phyloP scores from a whole-genome alignment of 1,139 yeast genomes.

The Suhomyces terraborum region DNA sequence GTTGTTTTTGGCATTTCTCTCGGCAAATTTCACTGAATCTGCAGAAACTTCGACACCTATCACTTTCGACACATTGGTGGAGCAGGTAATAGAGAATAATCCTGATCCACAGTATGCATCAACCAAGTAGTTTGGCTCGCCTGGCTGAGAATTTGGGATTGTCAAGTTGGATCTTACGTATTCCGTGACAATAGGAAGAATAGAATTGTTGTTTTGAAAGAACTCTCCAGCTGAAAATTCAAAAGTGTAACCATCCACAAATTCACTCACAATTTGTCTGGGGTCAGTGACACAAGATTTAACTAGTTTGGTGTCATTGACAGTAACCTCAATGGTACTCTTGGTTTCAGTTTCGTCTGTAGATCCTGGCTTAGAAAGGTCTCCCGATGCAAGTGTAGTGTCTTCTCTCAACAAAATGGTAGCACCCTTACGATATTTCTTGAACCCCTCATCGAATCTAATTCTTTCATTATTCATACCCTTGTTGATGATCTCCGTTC shows the following conservation, averaged over 20 bases:
- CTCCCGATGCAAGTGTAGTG: constrained; percentile 40
- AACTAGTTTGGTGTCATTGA: constrained; percentile 26
- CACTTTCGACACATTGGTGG: constrained; percentile 74
- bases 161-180: constrained; percentile 75
- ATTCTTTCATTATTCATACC: constrained; percentile 75
- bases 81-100: constrained; percentile 83
- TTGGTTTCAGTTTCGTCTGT: constrained; percentile 39
- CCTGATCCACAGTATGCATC: constrained; percentile 99
- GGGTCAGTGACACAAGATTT: constrained; percentile 68
- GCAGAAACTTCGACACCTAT: constrained; percentile 95
- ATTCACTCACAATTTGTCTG: constrained; percentile 79
- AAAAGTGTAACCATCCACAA: constrained; percentile 71
- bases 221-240: constrained; percentile 93
- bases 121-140: constrained; percentile 64
- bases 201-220: constrained; percentile 93
- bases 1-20: constrained; percentile 74
- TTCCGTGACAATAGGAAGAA: constrained; percentile 75
- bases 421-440: constrained; percentile 75
- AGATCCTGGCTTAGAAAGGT: constrained; percentile 40
- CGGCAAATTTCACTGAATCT: constrained; percentile 87
- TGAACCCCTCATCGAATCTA: constrained; percentile 51
- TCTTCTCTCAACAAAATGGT: constrained; percentile 84
- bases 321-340: constrained; percentile 25
- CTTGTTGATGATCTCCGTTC: constrained; percentile 72
- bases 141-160: constrained; percentile 38